phyloP scores from a whole-genome alignment of 1,284 basidiomycete species.

The Albatrellus sp. region DNA sequence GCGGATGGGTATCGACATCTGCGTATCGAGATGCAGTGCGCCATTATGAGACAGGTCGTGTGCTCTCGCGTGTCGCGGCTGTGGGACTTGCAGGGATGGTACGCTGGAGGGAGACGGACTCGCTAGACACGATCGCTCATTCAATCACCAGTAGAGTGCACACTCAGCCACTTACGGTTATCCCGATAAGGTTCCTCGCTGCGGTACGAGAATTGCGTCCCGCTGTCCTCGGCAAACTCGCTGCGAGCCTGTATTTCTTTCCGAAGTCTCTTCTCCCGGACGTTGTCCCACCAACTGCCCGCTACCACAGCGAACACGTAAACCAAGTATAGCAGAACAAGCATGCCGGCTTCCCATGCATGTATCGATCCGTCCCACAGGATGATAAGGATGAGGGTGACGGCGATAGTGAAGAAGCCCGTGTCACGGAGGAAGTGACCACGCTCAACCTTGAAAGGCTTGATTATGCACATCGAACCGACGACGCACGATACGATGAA shows the following conservation, averaged over 20 bases:
- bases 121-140: conserved; percentile 5
- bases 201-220: conserved; percentile 19
- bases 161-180: conserved; percentile 31
- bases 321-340: conserved; percentile 67
- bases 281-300: conserved; percentile 66
- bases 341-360: conserved; percentile 59
- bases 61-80: conserved; percentile 16
- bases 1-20: conserved; percentile 26
- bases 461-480: conserved; percentile 92
- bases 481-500: conserved; percentile 96
- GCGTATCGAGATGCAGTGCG: conserved; percentile 26
- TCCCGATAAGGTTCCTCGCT: conserved; percentile 44
- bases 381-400: conserved; percentile 62
- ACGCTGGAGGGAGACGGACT: conserved; percentile 6
- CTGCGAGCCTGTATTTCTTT: conserved; percentile 42
- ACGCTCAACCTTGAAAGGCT: conserved; percentile 77
- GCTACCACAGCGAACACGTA: conserved; percentile 76
- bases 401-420: conserved; percentile 81
- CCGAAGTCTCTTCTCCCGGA: conserved; percentile 31
- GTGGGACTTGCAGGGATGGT: conserved; percentile 10
- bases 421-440: conserved; percentile 86
- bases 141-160: conserved; percentile 1
- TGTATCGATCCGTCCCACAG: conserved; percentile 71
- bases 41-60: conserved; percentile 24
- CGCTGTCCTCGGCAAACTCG: conserved; percentile 50